Percentiles rank a stretch among this genome's conserved stretches.
phyloP scores from a whole-genome alignment of 345 rosid species.

The Aegle marmelos region DNA sequence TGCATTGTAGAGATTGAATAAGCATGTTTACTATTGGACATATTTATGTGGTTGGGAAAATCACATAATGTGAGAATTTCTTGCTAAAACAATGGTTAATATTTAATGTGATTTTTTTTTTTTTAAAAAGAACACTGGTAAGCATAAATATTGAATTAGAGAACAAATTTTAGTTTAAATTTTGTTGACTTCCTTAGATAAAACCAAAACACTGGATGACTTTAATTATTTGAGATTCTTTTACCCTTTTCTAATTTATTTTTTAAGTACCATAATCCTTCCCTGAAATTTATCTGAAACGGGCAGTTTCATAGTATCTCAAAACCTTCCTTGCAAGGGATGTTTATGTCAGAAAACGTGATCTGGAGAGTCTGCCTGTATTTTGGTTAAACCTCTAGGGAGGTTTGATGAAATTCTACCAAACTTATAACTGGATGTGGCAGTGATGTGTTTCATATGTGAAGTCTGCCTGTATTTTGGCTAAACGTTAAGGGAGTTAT shows the following conservation, averaged over 20 bases:
- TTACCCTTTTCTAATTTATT: too few species aligned
- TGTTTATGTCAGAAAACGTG: neutral
- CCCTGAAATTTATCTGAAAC: neutral
- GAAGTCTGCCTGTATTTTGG: too few species aligned
- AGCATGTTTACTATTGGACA: too few species aligned
- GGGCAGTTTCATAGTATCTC: neutral
- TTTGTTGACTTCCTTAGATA: neutral
- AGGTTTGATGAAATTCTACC: neutral
- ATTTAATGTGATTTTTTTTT: too few species aligned
- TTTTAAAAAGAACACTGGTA: too few species aligned
- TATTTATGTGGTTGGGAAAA: too few species aligned
- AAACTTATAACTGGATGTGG: neutral
- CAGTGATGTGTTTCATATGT: neutral
- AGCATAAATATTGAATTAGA: neutral
- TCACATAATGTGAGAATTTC: too few species aligned
- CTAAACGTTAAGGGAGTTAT: too few species aligned
- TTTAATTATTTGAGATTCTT: neutral
- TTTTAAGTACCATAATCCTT: too few species aligned
- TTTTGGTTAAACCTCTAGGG: neutral
- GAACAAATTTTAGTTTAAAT: neutral
- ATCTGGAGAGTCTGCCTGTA: neutral
- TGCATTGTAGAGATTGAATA: too few species aligned
- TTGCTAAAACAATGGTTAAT: too few species aligned
- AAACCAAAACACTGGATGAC: neutral
- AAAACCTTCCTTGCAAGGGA: neutral